Conservation (phyloP, 768 basidiomycete genomes). For the Mycena pura region DNA sequence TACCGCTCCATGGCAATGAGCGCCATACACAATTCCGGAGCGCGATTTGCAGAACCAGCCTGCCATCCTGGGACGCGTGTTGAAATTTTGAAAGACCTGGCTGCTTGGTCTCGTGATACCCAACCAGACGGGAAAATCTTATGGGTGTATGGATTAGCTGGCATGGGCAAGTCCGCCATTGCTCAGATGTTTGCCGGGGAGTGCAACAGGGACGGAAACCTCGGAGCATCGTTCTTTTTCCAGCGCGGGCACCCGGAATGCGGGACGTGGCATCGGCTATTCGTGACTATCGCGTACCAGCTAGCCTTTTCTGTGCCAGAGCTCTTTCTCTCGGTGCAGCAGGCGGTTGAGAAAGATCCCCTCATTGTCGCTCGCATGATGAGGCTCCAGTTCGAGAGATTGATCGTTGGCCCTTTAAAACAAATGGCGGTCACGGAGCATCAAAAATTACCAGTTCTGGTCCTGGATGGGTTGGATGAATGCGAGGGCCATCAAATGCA, state of each 20-base stretch:
- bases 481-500: background rate
- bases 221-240: slow-evolving; percentile 44
- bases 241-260: slow-evolving; percentile 33
- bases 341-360: slow-evolving; percentile 14
- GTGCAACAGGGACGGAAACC: slow-evolving; percentile 17
- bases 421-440: background rate
- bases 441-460: background rate
- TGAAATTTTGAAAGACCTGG: background rate
- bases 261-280: slow-evolving; percentile 27
- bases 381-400: slow-evolving; percentile 14
- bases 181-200: slow-evolving; percentile 26
- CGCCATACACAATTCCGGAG: background rate
- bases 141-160: too few species aligned
- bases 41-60: background rate
- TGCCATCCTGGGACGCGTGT: slow-evolving; percentile 10
- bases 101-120: background rate
- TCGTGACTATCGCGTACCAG: slow-evolving; percentile 38
- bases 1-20: background rate
- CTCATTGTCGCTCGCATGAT: slow-evolving; percentile 15
- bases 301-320: slow-evolving; percentile 22
- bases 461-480: slow-evolving; percentile 6
- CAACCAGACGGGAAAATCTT: background rate
- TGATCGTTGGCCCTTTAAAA: slow-evolving; percentile 23
- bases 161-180: too few species aligned
- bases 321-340: slow-evolving; percentile 11